Conservation (phyloP, 2,329 filamentous ascomycete species). For the Ophiostoma sp. region DNA sequence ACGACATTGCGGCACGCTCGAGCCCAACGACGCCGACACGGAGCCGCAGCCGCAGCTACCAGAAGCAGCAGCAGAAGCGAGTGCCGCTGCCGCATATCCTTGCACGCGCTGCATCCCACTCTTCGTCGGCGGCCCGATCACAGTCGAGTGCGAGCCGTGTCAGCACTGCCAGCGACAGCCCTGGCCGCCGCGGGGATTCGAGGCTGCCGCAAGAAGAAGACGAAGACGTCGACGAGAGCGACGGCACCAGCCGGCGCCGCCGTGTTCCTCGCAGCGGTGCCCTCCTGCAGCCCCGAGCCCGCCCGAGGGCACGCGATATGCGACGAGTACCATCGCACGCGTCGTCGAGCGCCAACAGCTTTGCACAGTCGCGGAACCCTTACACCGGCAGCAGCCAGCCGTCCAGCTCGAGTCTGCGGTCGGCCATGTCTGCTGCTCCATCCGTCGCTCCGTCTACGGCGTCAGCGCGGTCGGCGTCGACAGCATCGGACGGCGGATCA, state of each 20-base stretch:
- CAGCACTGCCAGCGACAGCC: too few species aligned
- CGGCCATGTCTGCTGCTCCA: conserved; percentile 30
- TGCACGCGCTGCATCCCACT: too few species aligned
- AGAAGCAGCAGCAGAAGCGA: neutral
- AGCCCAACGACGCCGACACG: conserved; percentile 46
- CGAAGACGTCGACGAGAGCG: conserved; percentile 12
- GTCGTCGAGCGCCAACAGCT: conserved; percentile 31
- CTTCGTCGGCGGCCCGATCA: too few species aligned
- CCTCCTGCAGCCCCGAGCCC: neutral
- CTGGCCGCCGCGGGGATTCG: neutral
- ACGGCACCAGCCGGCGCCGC: conserved; percentile 20
- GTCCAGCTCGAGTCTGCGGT: conserved; percentile 39
- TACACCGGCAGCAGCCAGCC: conserved; percentile 38
- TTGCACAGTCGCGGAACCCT: conserved; percentile 40
- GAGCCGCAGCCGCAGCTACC: conserved; percentile 33
- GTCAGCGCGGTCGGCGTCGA: neutral
- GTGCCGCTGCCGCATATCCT: too few species aligned
- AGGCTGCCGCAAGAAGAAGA: neutral
- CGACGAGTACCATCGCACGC: neutral
- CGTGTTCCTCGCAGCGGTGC: neutral
- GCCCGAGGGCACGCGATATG: neutral
- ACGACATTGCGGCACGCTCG: conserved; percentile 42
- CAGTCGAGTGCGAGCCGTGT: too few species aligned
- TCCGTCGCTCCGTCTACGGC: neutral
- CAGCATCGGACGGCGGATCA: conserved; percentile 32